A percentile compares a stretch with the other conserved stretches of the same genome.
These are phyloP conservation scores for Poronia punctata DNA, from an alignment of 495 filamentous ascomycete genomes.

Conservation along the genomic window DNA sequence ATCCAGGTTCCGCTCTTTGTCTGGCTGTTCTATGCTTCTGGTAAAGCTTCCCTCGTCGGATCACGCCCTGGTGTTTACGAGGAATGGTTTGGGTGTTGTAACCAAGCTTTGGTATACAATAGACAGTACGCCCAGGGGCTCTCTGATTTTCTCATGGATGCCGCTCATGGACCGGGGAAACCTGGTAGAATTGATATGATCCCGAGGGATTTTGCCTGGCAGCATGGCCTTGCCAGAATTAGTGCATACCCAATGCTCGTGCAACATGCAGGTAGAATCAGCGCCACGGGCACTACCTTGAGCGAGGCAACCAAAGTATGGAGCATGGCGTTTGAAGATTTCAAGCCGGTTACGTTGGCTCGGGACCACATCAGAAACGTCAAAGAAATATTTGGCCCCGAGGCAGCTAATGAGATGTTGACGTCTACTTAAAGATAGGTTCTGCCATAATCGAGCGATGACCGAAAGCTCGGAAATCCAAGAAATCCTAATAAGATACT, in stretches of 20 bases:
- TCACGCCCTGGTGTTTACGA: conserved; percentile 33
- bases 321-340: conserved; percentile 29
- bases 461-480: too few species aligned
- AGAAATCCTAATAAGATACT: too few species aligned
- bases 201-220: conserved; percentile 22
- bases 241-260: conserved; percentile 28
- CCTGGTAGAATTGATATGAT: conserved; percentile 25
- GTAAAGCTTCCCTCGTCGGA: conserved; percentile 38
- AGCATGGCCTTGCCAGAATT: conserved; percentile 23
- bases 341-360: conserved; percentile 16
- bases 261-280: conserved; percentile 23
- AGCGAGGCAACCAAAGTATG: conserved; percentile 24
- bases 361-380: conserved; percentile 16
- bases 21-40: conserved; percentile 37
- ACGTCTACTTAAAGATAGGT: background rate
- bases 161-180: conserved; percentile 5
- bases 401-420: conserved; percentile 14
- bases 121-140: conserved; percentile 26
- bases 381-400: conserved; percentile 18
- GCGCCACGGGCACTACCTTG: conserved; percentile 23
- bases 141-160: conserved; percentile 19
- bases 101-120: conserved; percentile 40
- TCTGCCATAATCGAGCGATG: too few species aligned
- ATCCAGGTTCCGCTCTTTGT: conserved; percentile 32
- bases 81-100: conserved; percentile 38